These are phyloP conservation scores for Tetradesmus lagerheimii DNA, from an alignment of 139 green algal species.

Conservation along the genomic window DNA sequence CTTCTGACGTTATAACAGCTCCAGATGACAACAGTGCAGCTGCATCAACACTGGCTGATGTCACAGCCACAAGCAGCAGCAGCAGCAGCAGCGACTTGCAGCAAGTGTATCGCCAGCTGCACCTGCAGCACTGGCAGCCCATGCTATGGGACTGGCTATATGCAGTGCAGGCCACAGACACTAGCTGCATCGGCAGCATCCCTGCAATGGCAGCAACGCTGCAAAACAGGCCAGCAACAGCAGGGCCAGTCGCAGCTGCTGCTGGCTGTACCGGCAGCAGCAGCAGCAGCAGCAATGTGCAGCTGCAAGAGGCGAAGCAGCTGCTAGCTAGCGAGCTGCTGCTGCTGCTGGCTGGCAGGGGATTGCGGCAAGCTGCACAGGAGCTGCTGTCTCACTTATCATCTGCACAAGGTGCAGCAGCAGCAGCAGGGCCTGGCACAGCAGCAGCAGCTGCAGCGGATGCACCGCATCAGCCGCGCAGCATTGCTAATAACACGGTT, in stretches of 20 bases:
- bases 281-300: background rate
- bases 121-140: conserved; percentile 11
- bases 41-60: too few species aligned
- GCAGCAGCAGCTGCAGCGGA: background rate
- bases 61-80: background rate
- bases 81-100: background rate
- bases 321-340: background rate
- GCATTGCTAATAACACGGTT: background rate
- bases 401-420: background rate
- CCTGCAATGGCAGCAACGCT: background rate
- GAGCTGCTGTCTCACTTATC: background rate
- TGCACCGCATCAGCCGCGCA: background rate
- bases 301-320: conserved; percentile 5
- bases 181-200: background rate
- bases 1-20: background rate
- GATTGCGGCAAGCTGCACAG: background rate
- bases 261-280: background rate
- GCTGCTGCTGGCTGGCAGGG: background rate
- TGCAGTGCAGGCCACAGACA: conserved; percentile 14
- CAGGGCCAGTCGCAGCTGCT: background rate
- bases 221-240: background rate
- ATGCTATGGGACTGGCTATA: conserved; percentile 40
- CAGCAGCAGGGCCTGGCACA: background rate
- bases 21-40: background rate
- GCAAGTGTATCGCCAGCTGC: background rate